phyloP scores from a whole-genome alignment of 208 protist species.

The Wallacemonas sp. region DNA sequence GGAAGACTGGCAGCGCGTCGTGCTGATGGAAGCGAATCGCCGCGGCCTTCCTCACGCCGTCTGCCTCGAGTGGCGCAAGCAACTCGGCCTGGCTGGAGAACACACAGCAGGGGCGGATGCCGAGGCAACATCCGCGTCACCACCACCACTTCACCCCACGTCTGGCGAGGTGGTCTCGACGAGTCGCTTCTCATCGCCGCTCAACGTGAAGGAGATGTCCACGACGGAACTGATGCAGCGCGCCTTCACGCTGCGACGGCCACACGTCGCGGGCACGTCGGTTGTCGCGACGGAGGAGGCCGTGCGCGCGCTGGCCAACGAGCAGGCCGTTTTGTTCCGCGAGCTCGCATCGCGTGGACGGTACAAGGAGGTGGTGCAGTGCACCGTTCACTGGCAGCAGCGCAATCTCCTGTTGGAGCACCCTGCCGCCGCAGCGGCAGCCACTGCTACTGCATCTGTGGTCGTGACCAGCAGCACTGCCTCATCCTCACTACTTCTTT shows the following conservation, averaged over 20 bases:
- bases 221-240: conserved; percentile 25
- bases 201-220: conserved; percentile 21
- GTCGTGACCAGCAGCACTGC: not conserved
- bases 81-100: not conserved
- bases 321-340: conserved; percentile 16
- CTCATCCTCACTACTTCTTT: conserved; percentile 4
- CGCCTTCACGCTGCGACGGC: conserved; percentile 31
- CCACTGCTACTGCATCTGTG: not conserved
- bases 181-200: not conserved
- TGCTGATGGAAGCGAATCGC: not conserved
- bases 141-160: not conserved
- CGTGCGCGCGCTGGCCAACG: not conserved
- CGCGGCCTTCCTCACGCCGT: conserved; percentile 21
- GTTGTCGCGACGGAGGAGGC: not conserved
- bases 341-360: conserved; percentile 30
- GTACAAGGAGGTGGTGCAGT: conserved; percentile 45
- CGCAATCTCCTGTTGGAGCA: not conserved
- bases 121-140: not conserved
- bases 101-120: not conserved
- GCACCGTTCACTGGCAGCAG: conserved; percentile 72
- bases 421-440: conserved; percentile 34
- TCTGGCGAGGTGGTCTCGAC: no score
- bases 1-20: conserved; percentile 15
- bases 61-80: conserved; percentile 2
- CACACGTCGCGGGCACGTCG: not conserved